Conservation (phyloP, 192 early-diverging fungal species). For the Cetraspora pellucida region DNA sequence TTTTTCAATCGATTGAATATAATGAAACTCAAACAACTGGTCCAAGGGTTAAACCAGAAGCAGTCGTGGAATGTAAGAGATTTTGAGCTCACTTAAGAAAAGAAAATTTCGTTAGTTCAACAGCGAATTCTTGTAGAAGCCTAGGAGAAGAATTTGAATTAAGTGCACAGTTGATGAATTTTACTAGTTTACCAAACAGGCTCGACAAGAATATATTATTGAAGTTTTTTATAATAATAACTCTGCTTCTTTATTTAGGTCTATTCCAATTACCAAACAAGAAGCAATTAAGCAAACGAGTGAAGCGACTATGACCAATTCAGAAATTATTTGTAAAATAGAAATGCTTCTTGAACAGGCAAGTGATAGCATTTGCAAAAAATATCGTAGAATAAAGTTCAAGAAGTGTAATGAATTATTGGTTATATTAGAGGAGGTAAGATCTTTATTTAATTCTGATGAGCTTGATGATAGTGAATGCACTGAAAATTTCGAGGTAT, state of each 20-base stretch:
- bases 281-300: not conserved
- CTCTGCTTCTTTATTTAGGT: slow-evolving; percentile 24
- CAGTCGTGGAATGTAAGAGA: not conserved
- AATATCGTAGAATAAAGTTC: slow-evolving; percentile 9
- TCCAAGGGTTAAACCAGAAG: slow-evolving; percentile 5
- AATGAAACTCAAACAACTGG: slow-evolving; percentile 10
- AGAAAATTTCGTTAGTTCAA: slow-evolving; percentile 1
- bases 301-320: not conserved
- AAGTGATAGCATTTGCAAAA: slow-evolving; percentile 14
- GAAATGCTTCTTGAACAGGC: slow-evolving; percentile 27
- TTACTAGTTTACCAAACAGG: not conserved
- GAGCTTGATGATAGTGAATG: not conserved
- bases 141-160: slow-evolving; percentile 16
- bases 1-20: slow-evolving; percentile 17
- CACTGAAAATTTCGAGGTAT: too few relatives aligned
- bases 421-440: slow-evolving; percentile 19
- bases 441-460: too few relatives aligned
- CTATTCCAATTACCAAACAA: slow-evolving; percentile 27
- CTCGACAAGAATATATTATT: slow-evolving; percentile 23
- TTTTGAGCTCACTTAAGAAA: not conserved
- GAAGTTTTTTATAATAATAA: slow-evolving; percentile 26
- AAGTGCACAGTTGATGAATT: slow-evolving; percentile 3
- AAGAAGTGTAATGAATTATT: slow-evolving; percentile 18
- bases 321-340: slow-evolving; percentile 21
- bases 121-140: not conserved